These are phyloP conservation scores for Quercus tomentella DNA, from an alignment of 331 rosid genomes.

Conservation along the genomic window DNA sequence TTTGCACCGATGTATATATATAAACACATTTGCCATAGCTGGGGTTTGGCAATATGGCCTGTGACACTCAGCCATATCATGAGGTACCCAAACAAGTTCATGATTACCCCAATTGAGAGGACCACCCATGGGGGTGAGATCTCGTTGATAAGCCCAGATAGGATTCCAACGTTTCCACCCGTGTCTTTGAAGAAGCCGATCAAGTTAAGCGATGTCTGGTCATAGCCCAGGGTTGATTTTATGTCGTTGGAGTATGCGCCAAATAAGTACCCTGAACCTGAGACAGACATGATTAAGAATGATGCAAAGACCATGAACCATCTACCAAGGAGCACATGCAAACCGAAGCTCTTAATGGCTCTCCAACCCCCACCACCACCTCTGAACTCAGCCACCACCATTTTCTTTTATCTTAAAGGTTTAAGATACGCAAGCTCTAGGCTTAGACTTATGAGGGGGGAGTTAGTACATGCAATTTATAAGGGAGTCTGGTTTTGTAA, in stretches of 20 bases:
- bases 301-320: constrained; percentile 72
- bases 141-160: constrained; percentile 61
- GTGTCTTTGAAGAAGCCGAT: constrained; percentile 76
- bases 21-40: constrained; percentile 71
- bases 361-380: background rate
- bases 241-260: constrained; percentile 51
- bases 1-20: constrained; percentile 72
- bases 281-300: constrained; percentile 48
- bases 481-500: too few species aligned
- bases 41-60: constrained; percentile 33
- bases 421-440: background rate
- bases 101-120: constrained; percentile 42
- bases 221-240: constrained; percentile 53
- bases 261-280: constrained; percentile 67
- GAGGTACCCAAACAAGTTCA: constrained; percentile 75
- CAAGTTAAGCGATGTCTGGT: constrained; percentile 63
- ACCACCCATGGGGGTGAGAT: constrained; percentile 60
- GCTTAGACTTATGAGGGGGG: background rate
- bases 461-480: background rate
- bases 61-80: constrained; percentile 77
- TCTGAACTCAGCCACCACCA: constrained; percentile 14
- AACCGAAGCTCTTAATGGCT: constrained; percentile 16
- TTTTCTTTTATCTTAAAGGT: background rate
- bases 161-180: constrained; percentile 55
- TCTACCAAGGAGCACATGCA: constrained; percentile 41